Evolutionary conservation across 768 basidiomycete species (phyloP).

Genomic region (Leccinum incarnatum): DNA sequence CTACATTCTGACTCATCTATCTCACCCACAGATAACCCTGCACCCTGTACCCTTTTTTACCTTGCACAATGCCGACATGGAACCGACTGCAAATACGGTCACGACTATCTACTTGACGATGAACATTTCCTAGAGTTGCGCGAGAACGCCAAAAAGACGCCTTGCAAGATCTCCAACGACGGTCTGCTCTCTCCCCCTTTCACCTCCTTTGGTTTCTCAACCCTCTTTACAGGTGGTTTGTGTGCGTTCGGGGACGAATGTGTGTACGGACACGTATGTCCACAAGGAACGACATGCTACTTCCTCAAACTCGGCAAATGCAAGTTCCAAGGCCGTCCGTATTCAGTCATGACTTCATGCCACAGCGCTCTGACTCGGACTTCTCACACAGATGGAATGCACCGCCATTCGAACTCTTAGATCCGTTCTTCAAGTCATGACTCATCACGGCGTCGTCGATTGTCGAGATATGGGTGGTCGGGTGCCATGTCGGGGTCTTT

Average conservation of each 20-base stretch:
- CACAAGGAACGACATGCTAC: conserved; percentile 51
- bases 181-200: conserved; percentile 34
- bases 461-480: conserved; percentile 11
- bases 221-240: conserved; percentile 40
- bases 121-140: conserved; percentile 55
- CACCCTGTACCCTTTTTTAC: conserved; percentile 68
- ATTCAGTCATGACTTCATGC: conserved; percentile 10
- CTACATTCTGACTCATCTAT: not conserved
- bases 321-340: conserved; percentile 60
- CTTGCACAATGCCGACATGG: conserved; percentile 60
- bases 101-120: conserved; percentile 55
- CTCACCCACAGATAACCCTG: conserved; percentile 45
- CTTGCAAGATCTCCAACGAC: conserved; percentile 58
- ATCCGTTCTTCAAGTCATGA: conserved; percentile 7
- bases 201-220: conserved; percentile 1
- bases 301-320: conserved; percentile 54
- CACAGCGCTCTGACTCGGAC: conserved; percentile 12
- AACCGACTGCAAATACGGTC: conserved; percentile 55
- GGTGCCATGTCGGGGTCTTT: conserved; percentile 9
- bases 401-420: conserved; percentile 27
- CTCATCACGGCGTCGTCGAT: conserved; percentile 5
- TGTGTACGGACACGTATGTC: conserved; percentile 38
- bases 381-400: conserved; percentile 39
- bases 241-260: conserved; percentile 63
- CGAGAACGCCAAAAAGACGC: conserved; percentile 57